A percentile compares a stretch with the other conserved stretches of the same genome.
Evolutionary conservation across 257 asterid genomes (phyloP).

Genomic region (Jacaranda copaia): DNA sequence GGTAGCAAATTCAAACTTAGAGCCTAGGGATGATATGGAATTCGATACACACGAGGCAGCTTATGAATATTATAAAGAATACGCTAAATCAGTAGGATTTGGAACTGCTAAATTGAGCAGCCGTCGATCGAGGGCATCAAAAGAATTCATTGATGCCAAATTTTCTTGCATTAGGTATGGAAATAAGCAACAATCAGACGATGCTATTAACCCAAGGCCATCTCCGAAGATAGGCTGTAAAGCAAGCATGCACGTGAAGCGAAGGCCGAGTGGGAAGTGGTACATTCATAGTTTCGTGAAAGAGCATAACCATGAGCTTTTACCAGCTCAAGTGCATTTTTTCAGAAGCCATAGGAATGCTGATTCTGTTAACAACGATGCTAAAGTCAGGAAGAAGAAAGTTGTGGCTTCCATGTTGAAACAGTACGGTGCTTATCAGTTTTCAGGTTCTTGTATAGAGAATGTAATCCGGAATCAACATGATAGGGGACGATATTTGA

Average conservation of each 20-base stretch:
- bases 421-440: constrained; percentile 62
- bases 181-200: constrained; percentile 92
- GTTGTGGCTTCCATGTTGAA: constrained; percentile 46
- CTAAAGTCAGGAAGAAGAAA: constrained; percentile 72
- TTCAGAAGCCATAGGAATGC: constrained; percentile 80
- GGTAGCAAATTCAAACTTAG: constrained; percentile 51
- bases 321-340: constrained; percentile 88
- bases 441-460: constrained; percentile 65
- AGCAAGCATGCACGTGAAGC: constrained; percentile 94
- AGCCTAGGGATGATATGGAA: constrained; percentile 69
- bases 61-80: constrained; percentile 79
- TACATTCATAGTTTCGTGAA: constrained; percentile 79
- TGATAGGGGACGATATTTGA: constrained; percentile 82
- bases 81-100: constrained; percentile 87
- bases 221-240: constrained; percentile 95
- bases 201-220: constrained; percentile 93
- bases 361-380: constrained; percentile 64
- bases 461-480: constrained; percentile 71
- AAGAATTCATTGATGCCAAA: constrained; percentile 93
- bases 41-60: constrained; percentile 91
- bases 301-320: constrained; percentile 94
- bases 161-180: constrained; percentile 97
- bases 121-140: constrained; percentile 89
- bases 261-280: constrained; percentile 78
- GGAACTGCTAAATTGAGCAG: constrained; percentile 97